Percentiles rank a stretch among this genome's conserved stretches.
Conservation (phyloP, 768 basidiomycete species). For the Suillus spraguei region DNA sequence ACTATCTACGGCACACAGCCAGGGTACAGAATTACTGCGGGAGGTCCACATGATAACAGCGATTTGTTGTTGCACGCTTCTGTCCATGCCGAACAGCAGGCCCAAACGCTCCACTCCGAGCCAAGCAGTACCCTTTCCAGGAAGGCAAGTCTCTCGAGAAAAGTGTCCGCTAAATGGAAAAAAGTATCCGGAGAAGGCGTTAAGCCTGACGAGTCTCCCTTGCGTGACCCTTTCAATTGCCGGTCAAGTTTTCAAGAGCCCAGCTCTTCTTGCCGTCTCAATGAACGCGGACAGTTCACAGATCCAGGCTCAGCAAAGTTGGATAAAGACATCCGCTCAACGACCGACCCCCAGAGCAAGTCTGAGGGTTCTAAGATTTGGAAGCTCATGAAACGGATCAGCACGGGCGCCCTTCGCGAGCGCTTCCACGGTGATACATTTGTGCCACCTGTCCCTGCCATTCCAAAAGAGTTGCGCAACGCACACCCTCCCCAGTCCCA, state of each 20-base stretch:
- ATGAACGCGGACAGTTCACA: conserved; percentile 18
- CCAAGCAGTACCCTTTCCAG: conserved; percentile 9
- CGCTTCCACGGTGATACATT: conserved; percentile 31
- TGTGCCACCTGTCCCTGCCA: conserved; percentile 61
- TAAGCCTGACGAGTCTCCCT: conserved; percentile 27
- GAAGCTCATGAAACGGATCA: conserved; percentile 73
- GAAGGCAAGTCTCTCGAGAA: conserved; percentile 33
- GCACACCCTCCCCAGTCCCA: conserved; percentile 4
- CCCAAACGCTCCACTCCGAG: conserved; percentile 11
- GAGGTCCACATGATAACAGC: conserved; percentile 42
- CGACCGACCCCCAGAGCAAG: conserved; percentile 9
- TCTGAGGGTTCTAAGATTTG: conserved; percentile 53
- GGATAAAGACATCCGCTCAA: conserved; percentile 10
- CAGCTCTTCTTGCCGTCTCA: background rate
- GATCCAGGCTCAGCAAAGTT: conserved; percentile 17
- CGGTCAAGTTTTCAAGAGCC: conserved; percentile 40
- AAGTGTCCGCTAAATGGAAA: conserved; percentile 39
- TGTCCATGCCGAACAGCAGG: conserved; percentile 10
- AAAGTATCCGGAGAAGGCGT: conserved; percentile 19
- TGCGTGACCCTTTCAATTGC: conserved; percentile 23
- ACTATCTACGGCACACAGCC: conserved; percentile 54
- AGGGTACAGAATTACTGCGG: conserved; percentile 47
- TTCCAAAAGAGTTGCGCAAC: conserved; percentile 47
- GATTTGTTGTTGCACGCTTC: conserved; percentile 9
- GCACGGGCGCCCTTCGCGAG: conserved; percentile 63